Evolutionary conservation across 495 filamentous ascomycete genomes (phyloP), one percentile per base, ranked within the genome.

Genomic region (Neurospora tetraspora): DNA sequence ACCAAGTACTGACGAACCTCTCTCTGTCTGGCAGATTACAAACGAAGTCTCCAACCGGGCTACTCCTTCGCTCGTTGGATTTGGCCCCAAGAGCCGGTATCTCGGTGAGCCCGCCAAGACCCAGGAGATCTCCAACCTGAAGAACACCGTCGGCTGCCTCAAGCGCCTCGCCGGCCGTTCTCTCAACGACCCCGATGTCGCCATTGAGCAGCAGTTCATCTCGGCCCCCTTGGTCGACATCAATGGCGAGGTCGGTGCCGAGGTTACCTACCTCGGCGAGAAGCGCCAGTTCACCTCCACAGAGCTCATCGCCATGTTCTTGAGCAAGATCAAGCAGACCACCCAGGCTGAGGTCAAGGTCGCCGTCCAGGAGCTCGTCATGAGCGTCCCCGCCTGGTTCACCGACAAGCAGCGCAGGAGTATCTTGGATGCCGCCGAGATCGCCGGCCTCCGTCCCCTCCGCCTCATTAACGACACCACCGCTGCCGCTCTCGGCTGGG

Each of bases 41-140:
- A 99, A 99, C 86, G 96, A 99, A 84, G 96, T 98, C 77, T 99
- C 96, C 72, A 98, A 99, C 87, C 91, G 96, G 84, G 91, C 93
- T 70, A 99, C 96, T 75, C 96, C 96, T 93, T 92, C 96, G 75
- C 88, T 99, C 72, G 96, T 99, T 74, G 93, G 93, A 79, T 99
- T 98, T 83, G 94, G 92, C 70, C 91, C 93, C 78, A 96, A 95
- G 85, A 92, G 89, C 80, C 91, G 96, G 86, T 94, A 94, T 78
- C 88, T 98, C 74, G 96, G 96, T 74, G 96, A 98, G 84, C 83
- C 93, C 70, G 96, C 96, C 71, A 98, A 98, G 89, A 98, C 94
- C 76, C 95, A 97, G 86, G 96, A 98, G 86, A 95, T 97, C 79
- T 98, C 95, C 75, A 99, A 99, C 85, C 88, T 99, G 75, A 99